Conservation (phyloP, 306 rosid genomes). For the Vigna unguiculata region DNA sequence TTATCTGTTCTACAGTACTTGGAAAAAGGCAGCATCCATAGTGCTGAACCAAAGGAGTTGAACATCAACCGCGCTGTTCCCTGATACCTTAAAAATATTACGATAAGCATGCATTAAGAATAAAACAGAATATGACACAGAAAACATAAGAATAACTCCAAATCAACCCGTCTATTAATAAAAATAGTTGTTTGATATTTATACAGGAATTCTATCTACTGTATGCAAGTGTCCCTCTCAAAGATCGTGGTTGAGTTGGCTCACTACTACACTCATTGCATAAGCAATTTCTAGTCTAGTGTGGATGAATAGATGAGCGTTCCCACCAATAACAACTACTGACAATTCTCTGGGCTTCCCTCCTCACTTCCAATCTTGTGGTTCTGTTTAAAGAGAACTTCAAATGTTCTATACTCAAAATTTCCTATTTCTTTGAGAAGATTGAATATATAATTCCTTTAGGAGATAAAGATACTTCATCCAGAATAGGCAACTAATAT, state of each 20-base stretch:
- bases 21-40: conserved; percentile 99
- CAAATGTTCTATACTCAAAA: background rate
- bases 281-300: background rate
- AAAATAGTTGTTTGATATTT: conserved; percentile 27
- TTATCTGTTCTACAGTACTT: conserved; percentile 79
- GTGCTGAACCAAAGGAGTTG: conserved; percentile 90
- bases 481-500: background rate
- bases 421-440: background rate
- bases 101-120: conserved; percentile 51
- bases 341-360: background rate
- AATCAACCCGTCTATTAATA: conserved; percentile 41
- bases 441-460: background rate
- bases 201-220: background rate
- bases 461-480: background rate
- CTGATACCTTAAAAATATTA: conserved; percentile 67
- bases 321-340: too few species aligned
- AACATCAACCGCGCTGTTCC: conserved; percentile 95
- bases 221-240: background rate
- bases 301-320: background rate
- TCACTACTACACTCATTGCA: background rate
- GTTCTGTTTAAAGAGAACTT: background rate
- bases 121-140: conserved; percentile 33
- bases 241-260: background rate
- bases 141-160: conserved; percentile 30
- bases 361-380: background rate